Conservation (phyloP, 495 filamentous ascomycete species). For the Trichoderma orchidacearum region DNA sequence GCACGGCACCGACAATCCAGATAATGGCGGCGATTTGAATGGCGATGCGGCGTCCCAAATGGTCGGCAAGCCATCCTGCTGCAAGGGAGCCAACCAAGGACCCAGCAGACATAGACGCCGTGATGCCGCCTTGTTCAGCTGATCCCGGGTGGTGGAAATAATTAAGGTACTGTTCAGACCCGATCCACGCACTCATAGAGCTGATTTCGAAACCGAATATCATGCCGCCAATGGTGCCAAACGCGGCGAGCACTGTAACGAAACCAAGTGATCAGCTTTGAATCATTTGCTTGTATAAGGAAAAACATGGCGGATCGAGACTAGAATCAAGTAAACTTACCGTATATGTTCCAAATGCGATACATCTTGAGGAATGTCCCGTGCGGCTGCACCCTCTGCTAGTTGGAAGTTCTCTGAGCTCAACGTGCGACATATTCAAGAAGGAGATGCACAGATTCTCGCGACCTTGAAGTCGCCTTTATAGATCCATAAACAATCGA, state of each 20-base stretch:
- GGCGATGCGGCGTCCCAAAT: slow-evolving; percentile 47
- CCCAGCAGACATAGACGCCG: slow-evolving; percentile 56
- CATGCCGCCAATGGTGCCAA: slow-evolving; percentile 39
- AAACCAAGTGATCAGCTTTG: slow-evolving; percentile 12
- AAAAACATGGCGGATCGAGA: background rate
- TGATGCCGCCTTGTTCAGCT: slow-evolving; percentile 50
- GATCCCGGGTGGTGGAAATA: slow-evolving; percentile 44
- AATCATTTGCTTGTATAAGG: background rate
- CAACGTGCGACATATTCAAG: background rate
- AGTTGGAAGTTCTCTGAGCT: background rate
- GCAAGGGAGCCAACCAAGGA: slow-evolving; percentile 53
- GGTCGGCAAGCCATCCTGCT: slow-evolving; percentile 55
- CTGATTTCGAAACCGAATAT: slow-evolving; percentile 66
- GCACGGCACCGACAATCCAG: slow-evolving; percentile 55
- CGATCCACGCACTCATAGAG: slow-evolving; percentile 55
- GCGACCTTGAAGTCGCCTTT: background rate
- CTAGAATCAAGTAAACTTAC: background rate
- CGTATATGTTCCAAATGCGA: slow-evolving; percentile 5
- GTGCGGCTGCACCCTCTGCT: background rate
- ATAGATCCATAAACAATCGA: background rate
- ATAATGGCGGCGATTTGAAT: slow-evolving; percentile 56
- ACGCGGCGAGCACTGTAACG: slow-evolving; percentile 49
- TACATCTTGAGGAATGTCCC: background rate
- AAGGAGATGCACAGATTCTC: background rate
- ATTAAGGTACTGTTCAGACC: slow-evolving; percentile 44